A percentile compares a stretch with the other conserved stretches of the same genome.
These are phyloP conservation scores for Isoetes taiwanensis DNA, from an alignment of 75 land plant genomes.

Conservation along the genomic window DNA sequence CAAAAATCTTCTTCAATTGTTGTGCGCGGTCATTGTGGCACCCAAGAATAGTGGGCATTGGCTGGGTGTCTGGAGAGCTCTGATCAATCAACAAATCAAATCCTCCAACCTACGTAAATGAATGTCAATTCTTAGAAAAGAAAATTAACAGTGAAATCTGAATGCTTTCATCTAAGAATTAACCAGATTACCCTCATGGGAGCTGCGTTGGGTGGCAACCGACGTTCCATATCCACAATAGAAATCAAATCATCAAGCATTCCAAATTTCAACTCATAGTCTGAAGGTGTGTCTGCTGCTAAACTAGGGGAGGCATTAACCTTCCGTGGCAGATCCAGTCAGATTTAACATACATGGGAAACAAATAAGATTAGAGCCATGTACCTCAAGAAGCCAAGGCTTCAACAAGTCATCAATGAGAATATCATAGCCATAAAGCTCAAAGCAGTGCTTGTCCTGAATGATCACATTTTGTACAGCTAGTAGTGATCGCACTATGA, in stretches of 20 bases:
- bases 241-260: slow-evolving; percentile 29
- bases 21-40: slow-evolving; percentile 5
- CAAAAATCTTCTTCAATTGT: neutral
- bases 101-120: slow-evolving; percentile 22
- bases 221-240: slow-evolving; percentile 29
- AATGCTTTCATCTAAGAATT: neutral
- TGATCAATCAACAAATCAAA: slow-evolving; percentile 29
- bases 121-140: neutral
- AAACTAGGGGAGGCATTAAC: slow-evolving; percentile 34
- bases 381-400: slow-evolving; percentile 34
- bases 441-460: slow-evolving; percentile 35
- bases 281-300: slow-evolving; percentile 29
- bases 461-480: slow-evolving; percentile 31
- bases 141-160: neutral
- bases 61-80: slow-evolving; percentile 5
- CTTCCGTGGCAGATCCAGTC: neutral
- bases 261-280: slow-evolving; percentile 27
- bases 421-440: slow-evolving; percentile 34
- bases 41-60: neutral
- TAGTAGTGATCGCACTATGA: slow-evolving; percentile 22
- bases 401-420: slow-evolving; percentile 24
- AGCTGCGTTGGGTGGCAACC: slow-evolving; percentile 12
- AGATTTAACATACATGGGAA: neutral
- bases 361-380: too few species aligned
- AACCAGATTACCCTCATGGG: neutral